A percentile compares a stretch with the other conserved stretches of the same genome.
These are phyloP conservation scores for Termitomyces sp. DNA, from an alignment of 768 basidiomycete species.

Conservation along the genomic window DNA sequence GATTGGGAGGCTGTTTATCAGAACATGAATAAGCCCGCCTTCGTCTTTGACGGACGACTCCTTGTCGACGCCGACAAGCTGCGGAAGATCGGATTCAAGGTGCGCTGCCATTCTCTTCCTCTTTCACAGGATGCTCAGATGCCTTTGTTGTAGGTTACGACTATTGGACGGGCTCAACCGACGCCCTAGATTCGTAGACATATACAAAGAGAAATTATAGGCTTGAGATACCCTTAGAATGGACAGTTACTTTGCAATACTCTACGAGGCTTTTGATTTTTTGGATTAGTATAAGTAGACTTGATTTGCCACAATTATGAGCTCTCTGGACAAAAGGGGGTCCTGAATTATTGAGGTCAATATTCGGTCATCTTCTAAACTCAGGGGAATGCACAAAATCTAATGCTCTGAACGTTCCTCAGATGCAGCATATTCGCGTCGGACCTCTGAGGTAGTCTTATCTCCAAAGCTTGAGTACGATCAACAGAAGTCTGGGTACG, in stretches of 20 bases:
- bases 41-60: conserved; percentile 91
- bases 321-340: not conserved
- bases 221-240: conserved; percentile 14
- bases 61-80: conserved; percentile 81
- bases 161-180: conserved; percentile 46
- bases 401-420: not conserved
- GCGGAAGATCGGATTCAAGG: conserved; percentile 87
- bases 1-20: conserved; percentile 87
- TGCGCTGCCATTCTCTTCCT: conserved; percentile 23
- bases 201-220: conserved; percentile 1
- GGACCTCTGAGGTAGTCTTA: not conserved
- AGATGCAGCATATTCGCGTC: not conserved
- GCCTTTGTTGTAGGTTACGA: conserved; percentile 41
- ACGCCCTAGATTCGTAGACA: not conserved
- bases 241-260: conserved; percentile 10
- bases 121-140: not conserved
- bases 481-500: not conserved
- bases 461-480: no score
- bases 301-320: not conserved
- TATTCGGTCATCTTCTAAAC: no score
- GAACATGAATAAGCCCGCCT: conserved; percentile 97
- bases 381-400: no score
- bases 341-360: no score
- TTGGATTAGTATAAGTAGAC: not conserved
- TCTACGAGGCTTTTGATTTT: conserved; percentile 4